A percentile compares a stretch with the other conserved stretches of the same genome.
phyloP scores from a whole-genome alignment of 2,329 filamentous ascomycete species.

The Hypoxylon sp. region DNA sequence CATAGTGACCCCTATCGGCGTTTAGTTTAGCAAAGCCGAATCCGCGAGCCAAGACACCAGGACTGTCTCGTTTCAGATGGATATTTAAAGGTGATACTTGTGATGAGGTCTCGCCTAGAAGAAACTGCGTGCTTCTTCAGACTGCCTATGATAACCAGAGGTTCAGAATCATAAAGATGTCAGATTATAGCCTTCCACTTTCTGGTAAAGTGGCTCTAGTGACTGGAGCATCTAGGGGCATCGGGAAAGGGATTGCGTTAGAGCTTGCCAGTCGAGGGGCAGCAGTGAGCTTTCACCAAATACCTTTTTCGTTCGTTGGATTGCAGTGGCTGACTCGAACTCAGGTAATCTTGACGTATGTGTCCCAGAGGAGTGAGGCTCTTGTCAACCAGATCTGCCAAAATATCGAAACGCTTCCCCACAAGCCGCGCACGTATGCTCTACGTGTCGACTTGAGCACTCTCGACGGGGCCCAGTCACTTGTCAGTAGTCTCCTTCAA shows the following conservation, averaged over 20 bases:
- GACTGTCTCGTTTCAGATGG: background rate
- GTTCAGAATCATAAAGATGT: constrained; percentile 21
- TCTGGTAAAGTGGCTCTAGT: constrained; percentile 59
- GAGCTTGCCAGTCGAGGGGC: constrained; percentile 55
- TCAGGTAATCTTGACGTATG: constrained; percentile 68
- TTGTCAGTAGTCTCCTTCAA: constrained; percentile 43
- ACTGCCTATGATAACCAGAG: background rate
- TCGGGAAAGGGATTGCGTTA: constrained; percentile 55
- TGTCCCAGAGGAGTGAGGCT: constrained; percentile 72
- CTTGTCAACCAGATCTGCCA: constrained; percentile 70
- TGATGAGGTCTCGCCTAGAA: background rate
- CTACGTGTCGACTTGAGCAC: constrained; percentile 47
- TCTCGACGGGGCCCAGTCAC: constrained; percentile 36
- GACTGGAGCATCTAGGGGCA: constrained; percentile 51
- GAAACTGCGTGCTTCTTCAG: background rate
- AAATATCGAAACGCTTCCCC: constrained; percentile 68
- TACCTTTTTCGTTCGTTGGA: background rate
- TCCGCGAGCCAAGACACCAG: background rate
- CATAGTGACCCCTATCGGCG: constrained; percentile 26
- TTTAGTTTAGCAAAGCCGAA: constrained; percentile 35
- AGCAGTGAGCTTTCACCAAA: constrained; percentile 34
- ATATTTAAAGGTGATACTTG: constrained; percentile 4
- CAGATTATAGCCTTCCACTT: constrained; percentile 46
- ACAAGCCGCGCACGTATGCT: constrained; percentile 41
- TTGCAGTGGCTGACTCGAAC: constrained; percentile 4